Evolutionary conservation across 441 rosid species (phyloP), one percentile per base, ranked within the genome.

Genomic region (Populus hybrid): DNA sequence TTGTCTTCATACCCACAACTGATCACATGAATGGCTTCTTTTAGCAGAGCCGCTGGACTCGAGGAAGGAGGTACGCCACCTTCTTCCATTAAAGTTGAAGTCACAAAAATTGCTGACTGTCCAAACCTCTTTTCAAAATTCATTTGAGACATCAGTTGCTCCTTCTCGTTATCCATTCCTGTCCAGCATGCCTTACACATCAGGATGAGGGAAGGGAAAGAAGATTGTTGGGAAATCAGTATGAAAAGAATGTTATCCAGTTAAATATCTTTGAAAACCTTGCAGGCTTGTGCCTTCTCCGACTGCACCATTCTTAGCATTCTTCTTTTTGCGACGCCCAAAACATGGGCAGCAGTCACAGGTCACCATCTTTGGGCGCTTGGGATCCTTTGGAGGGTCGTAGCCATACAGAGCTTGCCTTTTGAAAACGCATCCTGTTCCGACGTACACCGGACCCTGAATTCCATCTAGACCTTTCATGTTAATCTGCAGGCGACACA

Each of bases 321-420:
- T 20, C 82, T 89, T 91, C 84, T 85, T 93, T 61, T 85, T 92
- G 66, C 91, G 89, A 76, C 90, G 88, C 76, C 99, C 99, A 65
- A 92, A 93, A 78, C 99, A 95, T 75, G 98, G 97, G 88, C 96
- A 95, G 83, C 99, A 93, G 77, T 89, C 97, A 78, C 98, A 95
- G 84, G 83, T 93, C 8, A 87, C 92, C 99, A 93, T 93, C 88
- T 95, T 93, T 3, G 99, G 97, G 74, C 97, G 93, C 86, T 89
- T 78, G 87, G 87, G 73, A 79, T 82, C 75, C 77, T 88, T 24
- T 87, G 97, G 89, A 86, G 77, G 97, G 88, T 74, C 90, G 66
- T 93, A 95, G 23, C 99, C 98, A n/a, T 93, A 95, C 74, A 93
- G 89, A 23, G 98, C 98, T 84, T 92, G 97, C 85, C 98, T 87